Conservation (phyloP, 768 basidiomycete species). For the Podaxis sp. region DNA sequence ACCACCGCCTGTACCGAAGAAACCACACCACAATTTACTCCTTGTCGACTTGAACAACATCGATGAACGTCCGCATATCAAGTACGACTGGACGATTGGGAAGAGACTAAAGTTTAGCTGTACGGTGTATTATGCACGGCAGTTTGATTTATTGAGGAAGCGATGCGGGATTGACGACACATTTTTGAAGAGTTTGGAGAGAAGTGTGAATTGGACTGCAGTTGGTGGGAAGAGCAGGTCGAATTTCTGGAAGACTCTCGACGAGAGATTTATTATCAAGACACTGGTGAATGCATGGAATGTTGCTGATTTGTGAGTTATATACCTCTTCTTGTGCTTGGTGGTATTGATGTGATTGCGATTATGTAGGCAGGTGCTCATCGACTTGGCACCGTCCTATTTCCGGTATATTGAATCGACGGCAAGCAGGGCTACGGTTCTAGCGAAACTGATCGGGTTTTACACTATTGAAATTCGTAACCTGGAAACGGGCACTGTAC, state of each 20-base stretch:
- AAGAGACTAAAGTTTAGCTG: conserved; percentile 76
- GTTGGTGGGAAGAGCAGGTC: conserved; percentile 80
- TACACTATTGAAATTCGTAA: conserved; percentile 79
- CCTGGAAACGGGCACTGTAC: conserved; percentile 61
- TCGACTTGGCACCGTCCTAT: conserved; percentile 77
- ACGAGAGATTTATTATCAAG: conserved; percentile 82
- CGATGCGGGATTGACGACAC: conserved; percentile 66
- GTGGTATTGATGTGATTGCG: conserved; percentile 1
- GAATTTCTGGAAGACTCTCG: conserved; percentile 80
- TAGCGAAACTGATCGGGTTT: conserved; percentile 81
- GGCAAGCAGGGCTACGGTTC: conserved; percentile 60
- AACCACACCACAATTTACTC: conserved; percentile 46
- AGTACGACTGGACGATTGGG: conserved; percentile 79
- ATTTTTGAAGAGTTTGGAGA: conserved; percentile 60
- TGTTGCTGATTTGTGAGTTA: conserved; percentile 74
- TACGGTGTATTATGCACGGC: conserved; percentile 79
- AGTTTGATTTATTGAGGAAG: conserved; percentile 68
- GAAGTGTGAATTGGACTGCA: conserved; percentile 67
- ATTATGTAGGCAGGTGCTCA: conserved; percentile 63
- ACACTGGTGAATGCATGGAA: conserved; percentile 86
- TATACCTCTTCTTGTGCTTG: conserved; percentile 2
- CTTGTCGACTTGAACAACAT: conserved; percentile 41
- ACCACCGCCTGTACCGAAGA: conserved; percentile 34
- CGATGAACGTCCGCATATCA: conserved; percentile 79
- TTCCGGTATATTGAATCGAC: conserved; percentile 78